These are phyloP conservation scores for Exophiala sideris DNA, from an alignment of 2,329 filamentous ascomycete genomes.

Conservation along the genomic window DNA sequence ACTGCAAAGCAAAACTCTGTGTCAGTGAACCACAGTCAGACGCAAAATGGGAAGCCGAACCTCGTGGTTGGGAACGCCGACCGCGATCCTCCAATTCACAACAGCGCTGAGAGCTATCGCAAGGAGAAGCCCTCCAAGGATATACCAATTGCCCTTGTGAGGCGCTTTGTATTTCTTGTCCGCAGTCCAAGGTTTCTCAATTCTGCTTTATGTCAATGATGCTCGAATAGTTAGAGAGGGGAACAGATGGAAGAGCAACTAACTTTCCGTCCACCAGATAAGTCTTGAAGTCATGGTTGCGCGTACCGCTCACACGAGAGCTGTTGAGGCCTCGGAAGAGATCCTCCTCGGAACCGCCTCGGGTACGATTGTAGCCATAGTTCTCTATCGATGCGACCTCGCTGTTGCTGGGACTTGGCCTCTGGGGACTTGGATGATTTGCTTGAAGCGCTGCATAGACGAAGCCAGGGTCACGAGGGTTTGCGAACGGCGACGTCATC, in stretches of 20 bases:
- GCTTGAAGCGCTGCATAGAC: conserved; percentile 14
- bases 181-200: conserved; percentile 20
- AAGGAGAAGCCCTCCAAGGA: conserved; percentile 18
- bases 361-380: conserved; percentile 19
- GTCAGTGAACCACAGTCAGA: conserved; percentile 15
- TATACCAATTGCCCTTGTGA: conserved; percentile 21
- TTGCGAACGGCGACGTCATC: conserved; percentile 16
- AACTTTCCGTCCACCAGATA: conserved; percentile 21
- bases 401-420: conserved; percentile 15
- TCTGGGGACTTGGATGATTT: conserved; percentile 14
- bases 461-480: conserved; percentile 15
- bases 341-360: conserved; percentile 16
- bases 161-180: conserved; percentile 22
- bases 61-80: conserved; percentile 21
- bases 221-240: conserved; percentile 10
- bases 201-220: conserved; percentile 19
- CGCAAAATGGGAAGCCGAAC: conserved; percentile 16
- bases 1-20: conserved; percentile 46
- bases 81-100: conserved; percentile 20
- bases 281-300: conserved; percentile 21
- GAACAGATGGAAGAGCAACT: conserved; percentile 18
- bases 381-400: conserved; percentile 19
- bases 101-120: conserved; percentile 20
- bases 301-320: conserved; percentile 15
- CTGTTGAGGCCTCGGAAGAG: conserved; percentile 17